phyloP scores from a whole-genome alignment of 148 eudicot genomes.

The Chenopodium quinoa region DNA sequence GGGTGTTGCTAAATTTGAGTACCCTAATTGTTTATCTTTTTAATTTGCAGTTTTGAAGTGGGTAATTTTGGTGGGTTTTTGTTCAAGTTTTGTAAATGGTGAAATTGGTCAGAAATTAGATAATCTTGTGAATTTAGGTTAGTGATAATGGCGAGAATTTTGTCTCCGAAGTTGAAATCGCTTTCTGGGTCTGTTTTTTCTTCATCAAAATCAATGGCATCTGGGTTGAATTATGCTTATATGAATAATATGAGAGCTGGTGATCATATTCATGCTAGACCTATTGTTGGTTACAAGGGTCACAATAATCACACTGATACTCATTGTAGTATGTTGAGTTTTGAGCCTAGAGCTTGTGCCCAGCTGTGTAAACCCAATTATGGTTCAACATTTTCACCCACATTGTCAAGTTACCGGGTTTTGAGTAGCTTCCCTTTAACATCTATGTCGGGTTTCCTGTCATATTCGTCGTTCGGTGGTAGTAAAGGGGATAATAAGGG shows the following conservation, averaged over 20 bases:
- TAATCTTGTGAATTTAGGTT: background rate
- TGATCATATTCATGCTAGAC: constrained; percentile 30
- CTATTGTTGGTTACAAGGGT: constrained; percentile 29
- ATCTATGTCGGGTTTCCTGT: constrained; percentile 34
- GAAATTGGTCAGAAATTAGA: background rate
- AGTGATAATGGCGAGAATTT: constrained; percentile 49
- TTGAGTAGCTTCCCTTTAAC: constrained; percentile 28
- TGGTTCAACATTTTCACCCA: constrained; percentile 33
- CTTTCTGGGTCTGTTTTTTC: constrained; percentile 21
- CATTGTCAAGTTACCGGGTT: constrained; percentile 27
- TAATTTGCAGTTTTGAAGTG: constrained; percentile 17
- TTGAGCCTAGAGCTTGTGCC: constrained; percentile 24
- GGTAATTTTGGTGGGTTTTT: constrained; percentile 3
- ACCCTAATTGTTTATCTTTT: background rate
- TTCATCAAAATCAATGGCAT: constrained; percentile 20
- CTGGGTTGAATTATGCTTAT: constrained; percentile 18
- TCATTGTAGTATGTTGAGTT: constrained; percentile 22
- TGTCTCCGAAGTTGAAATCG: constrained; percentile 46
- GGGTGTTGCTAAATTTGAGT: background rate
- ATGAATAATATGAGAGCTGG: constrained; percentile 16
- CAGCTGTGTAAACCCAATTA: constrained; percentile 27
- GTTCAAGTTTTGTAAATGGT: background rate
- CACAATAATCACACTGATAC: constrained; percentile 29
- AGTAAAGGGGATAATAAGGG: constrained; percentile 45
- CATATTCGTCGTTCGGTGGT: constrained; percentile 50